These are phyloP conservation scores for Candida succiphila DNA, from an alignment of 805 yeast genomes.

Conservation along the genomic window DNA sequence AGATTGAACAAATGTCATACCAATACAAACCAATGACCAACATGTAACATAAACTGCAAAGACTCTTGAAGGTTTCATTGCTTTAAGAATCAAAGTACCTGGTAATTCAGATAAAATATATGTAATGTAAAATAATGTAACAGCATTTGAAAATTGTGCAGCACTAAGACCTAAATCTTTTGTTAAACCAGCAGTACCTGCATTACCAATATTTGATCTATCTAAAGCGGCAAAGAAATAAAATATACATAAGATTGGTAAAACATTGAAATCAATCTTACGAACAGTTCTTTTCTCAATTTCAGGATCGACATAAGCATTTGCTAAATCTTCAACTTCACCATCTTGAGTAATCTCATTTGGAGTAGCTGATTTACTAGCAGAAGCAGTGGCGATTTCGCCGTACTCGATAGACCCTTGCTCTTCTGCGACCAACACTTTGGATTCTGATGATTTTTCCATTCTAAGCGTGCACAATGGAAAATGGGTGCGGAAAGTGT, in stretches of 20 bases:
- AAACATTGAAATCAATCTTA: conserved; percentile 27
- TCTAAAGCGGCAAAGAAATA: conserved; percentile 35
- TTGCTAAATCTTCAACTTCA: too few species aligned
- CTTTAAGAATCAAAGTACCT: conserved; percentile 27
- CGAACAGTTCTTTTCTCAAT: conserved; percentile 12
- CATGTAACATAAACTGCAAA: conserved; percentile 27
- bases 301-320: too few species aligned
- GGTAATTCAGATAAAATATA: conserved; percentile 34
- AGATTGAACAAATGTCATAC: conserved; percentile 30
- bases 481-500: too few species aligned
- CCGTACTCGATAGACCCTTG: too few species aligned
- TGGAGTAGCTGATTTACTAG: too few species aligned
- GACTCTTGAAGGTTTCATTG: conserved; percentile 25
- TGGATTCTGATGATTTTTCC: too few species aligned
- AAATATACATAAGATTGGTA: conserved; percentile 31
- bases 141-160: conserved; percentile 29
- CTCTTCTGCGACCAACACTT: too few species aligned
- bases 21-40: conserved; percentile 33
- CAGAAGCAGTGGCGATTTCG: too few species aligned
- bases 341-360: too few species aligned
- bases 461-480: too few species aligned
- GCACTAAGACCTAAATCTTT: conserved; percentile 28
- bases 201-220: conserved; percentile 34
- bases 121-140: conserved; percentile 30
- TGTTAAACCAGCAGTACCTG: conserved; percentile 33